These are phyloP conservation scores for Sarocladiaceae sp. DNA, from an alignment of 2,329 filamentous ascomycete species.

Conservation along the genomic window DNA sequence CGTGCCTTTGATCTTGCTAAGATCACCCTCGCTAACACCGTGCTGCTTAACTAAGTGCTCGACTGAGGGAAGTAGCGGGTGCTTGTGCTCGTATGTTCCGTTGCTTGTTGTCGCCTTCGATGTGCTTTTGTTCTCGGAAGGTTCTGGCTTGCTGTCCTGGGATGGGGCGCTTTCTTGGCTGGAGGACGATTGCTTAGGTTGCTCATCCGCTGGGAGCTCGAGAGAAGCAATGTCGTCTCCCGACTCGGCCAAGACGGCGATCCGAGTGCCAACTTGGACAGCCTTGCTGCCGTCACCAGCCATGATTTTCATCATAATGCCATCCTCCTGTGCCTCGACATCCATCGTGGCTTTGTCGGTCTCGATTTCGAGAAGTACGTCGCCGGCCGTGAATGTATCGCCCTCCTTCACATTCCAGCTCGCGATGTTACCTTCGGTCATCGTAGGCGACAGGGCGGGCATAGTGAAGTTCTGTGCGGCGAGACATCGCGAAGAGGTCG, in stretches of 20 bases:
- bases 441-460: constrained; percentile 87
- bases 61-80: constrained; percentile 80
- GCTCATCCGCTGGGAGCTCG: constrained; percentile 69
- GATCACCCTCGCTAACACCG: constrained; percentile 68
- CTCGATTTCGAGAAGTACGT: constrained; percentile 88
- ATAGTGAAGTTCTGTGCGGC: constrained; percentile 86
- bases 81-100: constrained; percentile 60
- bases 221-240: constrained; percentile 74
- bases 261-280: constrained; percentile 73
- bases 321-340: constrained; percentile 88
- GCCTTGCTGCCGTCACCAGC: constrained; percentile 69
- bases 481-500: constrained; percentile 56
- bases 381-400: constrained; percentile 74
- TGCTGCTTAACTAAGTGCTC: constrained; percentile 75
- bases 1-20: constrained; percentile 78
- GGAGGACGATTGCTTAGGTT: constrained; percentile 34
- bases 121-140: constrained; percentile 12
- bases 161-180: constrained; percentile 14
- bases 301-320: constrained; percentile 79
- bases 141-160: constrained; percentile 27
- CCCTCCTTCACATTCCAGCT: constrained; percentile 85
- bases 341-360: constrained; percentile 96
- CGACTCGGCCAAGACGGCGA: constrained; percentile 76
- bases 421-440: constrained; percentile 89
- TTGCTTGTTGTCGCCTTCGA: constrained; percentile 28